Evolutionary conservation across 1,139 yeast genomes (phyloP).

Genomic region (Eremothecium coryli): DNA sequence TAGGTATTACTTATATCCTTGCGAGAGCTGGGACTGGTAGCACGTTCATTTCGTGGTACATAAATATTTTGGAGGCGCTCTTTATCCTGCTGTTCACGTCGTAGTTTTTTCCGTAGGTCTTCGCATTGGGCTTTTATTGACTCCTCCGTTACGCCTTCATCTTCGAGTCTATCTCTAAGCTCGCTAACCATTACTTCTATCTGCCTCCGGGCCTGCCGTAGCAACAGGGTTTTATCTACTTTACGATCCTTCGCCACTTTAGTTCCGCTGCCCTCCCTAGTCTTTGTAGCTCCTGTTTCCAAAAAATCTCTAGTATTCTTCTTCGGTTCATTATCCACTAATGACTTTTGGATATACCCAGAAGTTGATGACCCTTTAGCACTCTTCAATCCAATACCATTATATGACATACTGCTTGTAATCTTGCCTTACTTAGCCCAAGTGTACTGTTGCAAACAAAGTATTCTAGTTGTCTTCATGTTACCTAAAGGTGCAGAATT

Average conservation of each 20-base stretch:
- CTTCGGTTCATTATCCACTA: slow-evolving; percentile 13
- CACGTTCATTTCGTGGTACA: neutral
- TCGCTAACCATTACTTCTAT: slow-evolving; percentile 21
- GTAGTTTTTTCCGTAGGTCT: slow-evolving; percentile 11
- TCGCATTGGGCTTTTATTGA: slow-evolving; percentile 16
- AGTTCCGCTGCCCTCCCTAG: slow-evolving; percentile 3
- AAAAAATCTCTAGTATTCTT: slow-evolving; percentile 7
- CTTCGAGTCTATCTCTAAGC: slow-evolving; percentile 21
- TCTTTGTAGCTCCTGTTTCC: slow-evolving; percentile 5
- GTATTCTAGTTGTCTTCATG: too few species aligned
- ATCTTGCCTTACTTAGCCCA: too few species aligned
- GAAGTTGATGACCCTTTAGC: slow-evolving; percentile 30
- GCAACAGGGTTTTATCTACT: slow-evolving; percentile 10
- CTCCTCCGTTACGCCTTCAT: slow-evolving; percentile 13
- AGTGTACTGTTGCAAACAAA: too few species aligned
- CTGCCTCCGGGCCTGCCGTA: slow-evolving; percentile 14
- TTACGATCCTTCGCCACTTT: slow-evolving; percentile 1
- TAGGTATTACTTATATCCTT: too few species aligned
- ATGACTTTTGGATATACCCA: slow-evolving; percentile 25
- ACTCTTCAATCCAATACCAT: slow-evolving; percentile 25
- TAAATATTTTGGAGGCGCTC: neutral
- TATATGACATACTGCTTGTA: slow-evolving; percentile 19
- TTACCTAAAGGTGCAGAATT: too few species aligned
- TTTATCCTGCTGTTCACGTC: neutral
- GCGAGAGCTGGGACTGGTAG: too few species aligned